Percentiles rank a stretch among this genome's conserved stretches.
Conservation (phyloP, 352 stramenopile species). For the Salisapilia sapeloensis region DNA sequence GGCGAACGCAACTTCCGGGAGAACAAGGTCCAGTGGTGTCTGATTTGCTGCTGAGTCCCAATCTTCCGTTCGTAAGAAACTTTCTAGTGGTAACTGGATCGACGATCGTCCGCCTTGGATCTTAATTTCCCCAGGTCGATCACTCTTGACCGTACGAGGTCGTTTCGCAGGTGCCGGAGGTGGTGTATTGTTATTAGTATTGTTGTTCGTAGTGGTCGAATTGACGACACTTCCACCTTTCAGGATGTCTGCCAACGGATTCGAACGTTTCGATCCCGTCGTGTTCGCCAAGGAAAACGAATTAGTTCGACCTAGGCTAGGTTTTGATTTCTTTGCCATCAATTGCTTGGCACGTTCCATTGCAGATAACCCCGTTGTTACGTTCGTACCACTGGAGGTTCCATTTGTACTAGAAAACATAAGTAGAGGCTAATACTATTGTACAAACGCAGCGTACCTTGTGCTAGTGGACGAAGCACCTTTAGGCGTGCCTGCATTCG, state of each 20-base stretch:
- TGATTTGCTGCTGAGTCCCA: constrained; percentile 47
- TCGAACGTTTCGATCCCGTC: constrained; percentile 42
- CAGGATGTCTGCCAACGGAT: constrained; percentile 61
- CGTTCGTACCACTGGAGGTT: neutral
- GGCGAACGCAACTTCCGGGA: constrained; percentile 55
- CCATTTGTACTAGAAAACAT: too few relatives aligned
- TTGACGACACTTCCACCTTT: constrained; percentile 55
- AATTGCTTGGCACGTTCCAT: constrained; percentile 58
- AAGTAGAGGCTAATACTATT: too few relatives aligned
- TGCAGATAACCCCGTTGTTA: constrained; percentile 21
- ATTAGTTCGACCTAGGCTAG: too few relatives aligned
- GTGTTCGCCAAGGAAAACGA: constrained; percentile 2
- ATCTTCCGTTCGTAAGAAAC: constrained; percentile 56
- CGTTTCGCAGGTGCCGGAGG: constrained; percentile 32
- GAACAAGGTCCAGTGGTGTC: constrained; percentile 36
- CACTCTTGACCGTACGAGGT: constrained; percentile 28
- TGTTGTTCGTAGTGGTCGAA: too few relatives aligned
- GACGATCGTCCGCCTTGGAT: constrained; percentile 55
- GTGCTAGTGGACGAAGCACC: too few relatives aligned
- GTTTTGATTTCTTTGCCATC: constrained; percentile 55
- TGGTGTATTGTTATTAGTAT: neutral
- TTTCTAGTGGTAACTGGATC: constrained; percentile 53
- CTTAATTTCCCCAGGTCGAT: constrained; percentile 62
- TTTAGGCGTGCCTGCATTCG: too few relatives aligned
- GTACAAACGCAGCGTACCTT: too few relatives aligned